Base-by-base conservation (phyloP, 495 filamentous ascomycete genomes). In the Annulohypoxylon nitens region DNA sequence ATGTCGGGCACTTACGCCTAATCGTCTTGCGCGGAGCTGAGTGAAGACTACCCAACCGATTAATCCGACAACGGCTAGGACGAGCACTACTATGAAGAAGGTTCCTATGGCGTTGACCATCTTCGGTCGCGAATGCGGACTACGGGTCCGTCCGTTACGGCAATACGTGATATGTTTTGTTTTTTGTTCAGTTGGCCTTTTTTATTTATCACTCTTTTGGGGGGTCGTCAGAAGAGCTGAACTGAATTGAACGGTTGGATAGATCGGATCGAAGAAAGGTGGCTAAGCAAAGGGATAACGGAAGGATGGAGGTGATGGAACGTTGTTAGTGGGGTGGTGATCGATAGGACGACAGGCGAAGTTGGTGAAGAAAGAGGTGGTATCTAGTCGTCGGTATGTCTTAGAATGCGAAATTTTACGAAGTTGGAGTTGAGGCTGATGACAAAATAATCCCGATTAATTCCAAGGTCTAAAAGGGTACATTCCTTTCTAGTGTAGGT, bases 11-110 rank as follows among this genome's bases (percentile, higher is more conserved):
- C 84, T 75, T 80, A 86, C 84, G 50, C 91, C 91, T 39, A 91
- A 81, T 11, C 86, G 85, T 53, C 87, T 81, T 43, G 91, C 91
- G 68, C 87, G 87, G 47, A 89, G 73, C 68, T 89, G 88, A 1
- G 87, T 85, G 72, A 85, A 90, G 67, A 86, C 74, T 66, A 90
- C 71, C 82, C 84, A 90, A 59, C 81, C 86, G 60, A 81, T 69
- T 20, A 76, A 78, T 18, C 76, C 81, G 61, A 79, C 79, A 51
- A 87, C 36, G 47, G 88, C 73, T 59, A 87, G 67, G 64, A 90
- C 74, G 78, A 89, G 67, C 71, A 87, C 68, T 74, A 87, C 79
- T 68, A 88, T 81, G 66, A 87, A 77, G 76, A 86, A 81, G 34
- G 79, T 78, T 71, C 82, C 82, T 43, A 81, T 80, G 26, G 84